Percentiles rank a stretch among this genome's conserved stretches.
Conservation (phyloP, 2,329 filamentous ascomycete species). For the Rachicladosporium sp. region DNA sequence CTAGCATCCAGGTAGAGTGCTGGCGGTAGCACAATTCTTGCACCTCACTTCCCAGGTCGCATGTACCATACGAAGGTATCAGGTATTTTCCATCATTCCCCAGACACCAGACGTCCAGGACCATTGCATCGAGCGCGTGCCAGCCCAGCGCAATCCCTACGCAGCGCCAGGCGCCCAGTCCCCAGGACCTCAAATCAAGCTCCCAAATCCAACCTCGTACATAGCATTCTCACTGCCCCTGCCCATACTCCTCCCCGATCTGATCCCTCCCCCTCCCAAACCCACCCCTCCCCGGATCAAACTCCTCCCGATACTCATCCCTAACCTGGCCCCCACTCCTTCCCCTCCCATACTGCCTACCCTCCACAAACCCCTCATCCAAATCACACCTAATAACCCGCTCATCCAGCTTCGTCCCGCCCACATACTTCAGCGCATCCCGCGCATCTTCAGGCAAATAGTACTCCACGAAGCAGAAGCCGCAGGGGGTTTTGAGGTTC, state of each 20-base stretch:
- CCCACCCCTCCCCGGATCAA: constrained; percentile 85
- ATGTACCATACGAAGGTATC: too few species aligned
- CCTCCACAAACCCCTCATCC: constrained; percentile 91
- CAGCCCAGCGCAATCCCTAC: too few species aligned
- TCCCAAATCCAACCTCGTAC: too few species aligned
- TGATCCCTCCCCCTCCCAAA: constrained; percentile 43
- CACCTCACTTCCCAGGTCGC: too few species aligned
- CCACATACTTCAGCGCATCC: constrained; percentile 97
- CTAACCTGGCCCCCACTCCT: constrained; percentile 94
- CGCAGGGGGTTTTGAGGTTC: constrained; percentile 94
- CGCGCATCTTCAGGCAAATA: constrained; percentile 95
- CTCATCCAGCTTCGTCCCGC: constrained; percentile 95
- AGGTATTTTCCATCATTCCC: too few species aligned
- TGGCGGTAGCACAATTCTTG: too few species aligned
- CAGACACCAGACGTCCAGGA: too few species aligned
- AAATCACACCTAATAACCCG: constrained; percentile 90
- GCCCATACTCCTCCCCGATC: constrained; percentile 14
- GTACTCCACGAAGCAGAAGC: constrained; percentile 99
- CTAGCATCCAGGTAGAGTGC: too few species aligned
- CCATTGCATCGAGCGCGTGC: too few species aligned
- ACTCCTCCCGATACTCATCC: constrained; percentile 96
- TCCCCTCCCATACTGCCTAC: constrained; percentile 83
- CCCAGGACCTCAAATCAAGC: too few species aligned
- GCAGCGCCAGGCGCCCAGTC: too few species aligned
- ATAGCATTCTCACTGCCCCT: constrained; percentile 10